Evolutionary conservation across 2,329 filamentous ascomycete genomes (phyloP), one percentile per base, ranked within the genome.

Genomic region (Byssoonygena ceratinophila): DNA sequence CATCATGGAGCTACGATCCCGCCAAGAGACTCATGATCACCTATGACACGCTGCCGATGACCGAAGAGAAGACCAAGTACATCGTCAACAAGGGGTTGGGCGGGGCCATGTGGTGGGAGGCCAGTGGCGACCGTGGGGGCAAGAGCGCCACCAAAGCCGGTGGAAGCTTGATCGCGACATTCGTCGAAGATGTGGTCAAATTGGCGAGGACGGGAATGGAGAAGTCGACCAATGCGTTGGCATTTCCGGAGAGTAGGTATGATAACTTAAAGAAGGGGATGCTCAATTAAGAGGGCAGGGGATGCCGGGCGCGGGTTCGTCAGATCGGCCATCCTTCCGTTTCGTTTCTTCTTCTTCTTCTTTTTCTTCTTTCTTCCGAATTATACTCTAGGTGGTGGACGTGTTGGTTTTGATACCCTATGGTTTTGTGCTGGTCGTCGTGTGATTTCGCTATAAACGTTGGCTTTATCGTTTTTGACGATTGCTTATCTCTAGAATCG

Each of bases 101-200:
- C 11, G 90, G 90, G n/a, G 87, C 78, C 18, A 96, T 96, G 90
- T 96, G 89, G 88, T 92, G 87, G 87, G 90, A 96, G 73, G 86
- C 81, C 61, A 91, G 84, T 61, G 84, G 81, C 3, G 91, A 96
- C 66, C 83, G 82, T 63, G 68, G 74, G 6, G 82, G 81, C 0
- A 71, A 68, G 37, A 53, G 54, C 20, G 68, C 64, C 4, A 61
- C 63, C 44, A 61, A 64, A 45, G 59, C 59, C 5, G 64, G 68
- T 25, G 72, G 76, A 0, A 91, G 85, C 59, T 64, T 96, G 64
- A 89, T 90, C 48, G 74, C 70, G 3, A 82, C 77, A 7, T 71
- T 71, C 56, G 63, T 70, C 9, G 66, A 70, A 20, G 61, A 62
- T 6, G 58, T 68, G 9, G 40, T 40, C 23, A 51, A 49, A 40